Percentiles rank a stretch among this genome's conserved stretches.
phyloP scores from a whole-genome alignment of 345 rosid species.

The Sonneratia alba region DNA sequence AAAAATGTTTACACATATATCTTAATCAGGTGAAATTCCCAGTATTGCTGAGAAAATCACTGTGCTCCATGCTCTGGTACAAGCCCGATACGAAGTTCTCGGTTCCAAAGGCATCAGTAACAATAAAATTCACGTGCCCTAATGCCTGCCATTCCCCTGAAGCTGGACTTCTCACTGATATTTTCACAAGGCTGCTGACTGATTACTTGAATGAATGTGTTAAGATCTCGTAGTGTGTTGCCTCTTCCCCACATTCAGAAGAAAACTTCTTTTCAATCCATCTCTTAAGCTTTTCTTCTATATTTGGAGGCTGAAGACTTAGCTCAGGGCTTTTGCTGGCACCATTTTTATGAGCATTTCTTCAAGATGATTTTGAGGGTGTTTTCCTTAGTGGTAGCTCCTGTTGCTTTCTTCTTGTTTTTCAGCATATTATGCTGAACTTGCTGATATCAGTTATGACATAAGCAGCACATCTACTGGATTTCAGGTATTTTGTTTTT shows the following conservation, averaged over 20 bases:
- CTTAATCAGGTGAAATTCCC: slow-evolving; percentile 51
- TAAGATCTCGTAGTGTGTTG: slow-evolving; percentile 17
- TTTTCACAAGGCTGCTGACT: slow-evolving; percentile 55
- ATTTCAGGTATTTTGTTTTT: slow-evolving; percentile 42
- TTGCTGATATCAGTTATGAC: slow-evolving; percentile 66
- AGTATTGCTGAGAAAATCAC: slow-evolving; percentile 47
- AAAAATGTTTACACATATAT: background rate
- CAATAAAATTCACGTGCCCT: slow-evolving; percentile 70
- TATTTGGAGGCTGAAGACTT: background rate
- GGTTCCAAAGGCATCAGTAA: slow-evolving; percentile 66
- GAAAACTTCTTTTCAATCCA: background rate
- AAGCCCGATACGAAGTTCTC: slow-evolving; percentile 73
- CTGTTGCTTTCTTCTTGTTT: background rate
- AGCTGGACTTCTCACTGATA: slow-evolving; percentile 55
- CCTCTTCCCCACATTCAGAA: background rate
- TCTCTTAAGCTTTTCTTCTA: background rate
- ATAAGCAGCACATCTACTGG: slow-evolving; percentile 45
- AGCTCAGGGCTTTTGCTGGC: background rate
- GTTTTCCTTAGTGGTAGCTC: background rate
- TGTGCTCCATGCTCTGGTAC: slow-evolving; percentile 63
- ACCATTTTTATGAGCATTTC: background rate
- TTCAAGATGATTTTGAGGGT: background rate
- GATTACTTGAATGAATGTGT: slow-evolving; percentile 94
- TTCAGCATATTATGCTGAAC: slow-evolving; percentile 33
- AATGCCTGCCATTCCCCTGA: slow-evolving; percentile 58